A percentile compares a stretch with the other conserved stretches of the same genome.
Evolutionary conservation across 306 rosid genomes (phyloP).

Genomic region (Alnus glutinosa): DNA sequence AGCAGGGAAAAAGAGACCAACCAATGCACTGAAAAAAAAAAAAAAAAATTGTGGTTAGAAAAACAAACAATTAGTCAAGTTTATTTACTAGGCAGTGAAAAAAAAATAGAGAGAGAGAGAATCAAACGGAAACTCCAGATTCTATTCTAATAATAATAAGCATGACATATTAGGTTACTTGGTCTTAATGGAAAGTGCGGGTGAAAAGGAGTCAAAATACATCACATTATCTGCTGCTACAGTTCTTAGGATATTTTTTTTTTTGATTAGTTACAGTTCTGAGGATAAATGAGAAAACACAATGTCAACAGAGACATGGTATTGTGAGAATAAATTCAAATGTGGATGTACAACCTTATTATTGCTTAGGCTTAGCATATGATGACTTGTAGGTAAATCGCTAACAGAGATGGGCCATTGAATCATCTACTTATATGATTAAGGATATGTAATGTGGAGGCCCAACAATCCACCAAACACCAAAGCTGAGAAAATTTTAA

Average conservation of each 20-base stretch:
- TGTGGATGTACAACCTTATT: neutral
- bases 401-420: neutral
- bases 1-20: constrained; percentile 98
- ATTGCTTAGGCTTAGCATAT: constrained; percentile 8
- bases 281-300: neutral
- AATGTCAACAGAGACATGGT: neutral
- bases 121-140: neutral
- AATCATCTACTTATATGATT: constrained; percentile 15
- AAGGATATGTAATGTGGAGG: constrained; percentile 6
- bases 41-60: constrained; percentile 20
- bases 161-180: neutral
- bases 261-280: neutral
- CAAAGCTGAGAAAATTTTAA: neutral
- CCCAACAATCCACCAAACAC: neutral
- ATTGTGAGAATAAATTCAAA: neutral
- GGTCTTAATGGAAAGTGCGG: neutral
- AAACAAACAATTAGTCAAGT: neutral
- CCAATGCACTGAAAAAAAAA: constrained; percentile 76
- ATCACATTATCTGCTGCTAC: neutral
- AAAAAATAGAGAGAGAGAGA: neutral
- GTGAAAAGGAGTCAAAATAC: neutral
- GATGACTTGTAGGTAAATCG: constrained; percentile 7
- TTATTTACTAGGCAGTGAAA: neutral
- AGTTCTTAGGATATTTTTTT: neutral
- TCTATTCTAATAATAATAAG: neutral